phyloP scores from a whole-genome alignment of 2,329 filamentous ascomycete genomes.

The Eutypella sp. region DNA sequence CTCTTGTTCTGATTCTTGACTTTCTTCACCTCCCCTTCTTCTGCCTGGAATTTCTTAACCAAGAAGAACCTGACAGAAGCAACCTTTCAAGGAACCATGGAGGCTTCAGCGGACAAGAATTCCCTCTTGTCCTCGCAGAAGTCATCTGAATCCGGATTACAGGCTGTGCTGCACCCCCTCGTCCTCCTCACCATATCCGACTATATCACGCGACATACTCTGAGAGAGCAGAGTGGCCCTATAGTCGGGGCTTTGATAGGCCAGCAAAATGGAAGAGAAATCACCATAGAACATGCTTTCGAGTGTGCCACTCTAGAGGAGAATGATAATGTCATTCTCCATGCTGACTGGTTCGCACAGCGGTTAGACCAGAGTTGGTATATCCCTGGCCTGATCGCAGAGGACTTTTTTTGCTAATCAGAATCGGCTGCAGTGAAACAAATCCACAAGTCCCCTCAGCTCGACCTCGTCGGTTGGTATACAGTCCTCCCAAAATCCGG shows the following conservation, averaged over 20 bases:
- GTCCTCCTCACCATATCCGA: conserved; percentile 96
- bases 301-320: conserved; percentile 61
- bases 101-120: conserved; percentile 37
- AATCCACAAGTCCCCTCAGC: conserved; percentile 77
- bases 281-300: conserved; percentile 91
- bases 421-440: conserved; percentile 65
- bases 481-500: conserved; percentile 69
- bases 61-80: background rate
- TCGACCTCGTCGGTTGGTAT: conserved; percentile 92
- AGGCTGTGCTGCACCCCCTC: conserved; percentile 83
- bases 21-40: background rate
- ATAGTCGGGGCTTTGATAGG: conserved; percentile 85
- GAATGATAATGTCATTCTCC: conserved; percentile 57
- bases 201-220: conserved; percentile 85
- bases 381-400: too few species aligned
- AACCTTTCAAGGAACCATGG: conserved; percentile 37
- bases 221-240: conserved; percentile 69
- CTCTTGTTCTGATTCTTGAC: too few species aligned
- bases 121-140: conserved; percentile 62
- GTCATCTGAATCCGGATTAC: conserved; percentile 67
- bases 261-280: conserved; percentile 82
- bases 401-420: too few species aligned
- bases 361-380: conserved; percentile 79
- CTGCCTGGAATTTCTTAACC: too few species aligned
- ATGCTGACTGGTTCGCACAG: conserved; percentile 67